Conservation (phyloP, 768 basidiomycete species). For the Leccinum boreale region DNA sequence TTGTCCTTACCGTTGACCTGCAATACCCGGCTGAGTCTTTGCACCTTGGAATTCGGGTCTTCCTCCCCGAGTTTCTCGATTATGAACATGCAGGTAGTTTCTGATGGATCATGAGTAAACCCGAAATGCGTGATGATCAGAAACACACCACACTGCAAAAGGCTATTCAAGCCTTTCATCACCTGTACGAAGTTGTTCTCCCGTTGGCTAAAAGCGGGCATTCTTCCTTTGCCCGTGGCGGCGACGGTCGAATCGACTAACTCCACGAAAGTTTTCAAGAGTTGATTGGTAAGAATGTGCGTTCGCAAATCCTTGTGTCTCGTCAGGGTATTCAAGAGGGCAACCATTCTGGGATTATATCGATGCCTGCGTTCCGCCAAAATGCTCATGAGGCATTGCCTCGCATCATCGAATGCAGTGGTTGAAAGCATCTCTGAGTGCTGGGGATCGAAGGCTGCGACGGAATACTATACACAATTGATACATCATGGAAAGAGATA, state of each 20-base stretch:
- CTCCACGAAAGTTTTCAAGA: conserved; percentile 10
- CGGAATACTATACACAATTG: neutral
- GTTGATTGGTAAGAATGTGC: conserved; percentile 11
- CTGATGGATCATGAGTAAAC: neutral
- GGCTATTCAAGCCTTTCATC: conserved; percentile 19
- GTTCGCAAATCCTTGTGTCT: conserved; percentile 12
- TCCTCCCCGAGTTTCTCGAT: neutral
- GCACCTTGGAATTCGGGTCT: neutral
- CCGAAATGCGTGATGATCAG: neutral
- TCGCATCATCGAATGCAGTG: conserved; percentile 13
- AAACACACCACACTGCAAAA: conserved; percentile 16
- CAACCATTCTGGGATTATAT: conserved; percentile 19
- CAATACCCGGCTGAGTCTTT: conserved; percentile 15
- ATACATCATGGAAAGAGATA: neutral
- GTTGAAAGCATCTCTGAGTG: neutral
- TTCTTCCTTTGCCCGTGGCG: too few relatives aligned
- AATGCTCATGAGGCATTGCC: conserved; percentile 8
- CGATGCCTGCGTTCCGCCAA: conserved; percentile 13
- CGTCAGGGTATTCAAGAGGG: conserved; percentile 20
- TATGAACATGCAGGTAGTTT: conserved; percentile 2
- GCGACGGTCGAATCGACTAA: conserved; percentile 12
- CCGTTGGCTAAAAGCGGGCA: neutral
- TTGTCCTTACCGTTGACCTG: conserved; percentile 11
- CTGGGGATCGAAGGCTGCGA: conserved; percentile 9
- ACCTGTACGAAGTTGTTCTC: conserved; percentile 14